Evolutionary conservation across 805 yeast genomes (phyloP).

Genomic region (Metschnikowia reukaufii): DNA sequence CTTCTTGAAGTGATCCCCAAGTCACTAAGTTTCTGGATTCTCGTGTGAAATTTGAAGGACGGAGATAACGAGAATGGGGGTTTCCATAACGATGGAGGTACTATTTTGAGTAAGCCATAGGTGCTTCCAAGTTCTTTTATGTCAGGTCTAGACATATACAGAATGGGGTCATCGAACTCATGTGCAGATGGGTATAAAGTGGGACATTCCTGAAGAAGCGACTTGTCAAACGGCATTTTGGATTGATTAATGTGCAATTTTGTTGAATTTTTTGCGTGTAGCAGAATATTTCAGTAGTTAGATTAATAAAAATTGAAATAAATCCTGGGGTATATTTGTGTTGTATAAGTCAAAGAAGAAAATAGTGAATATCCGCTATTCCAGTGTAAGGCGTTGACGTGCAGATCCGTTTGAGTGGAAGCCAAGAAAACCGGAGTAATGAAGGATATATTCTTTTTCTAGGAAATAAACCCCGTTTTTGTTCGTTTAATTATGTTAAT

Average conservation of each 20-base stretch:
- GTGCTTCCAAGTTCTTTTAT: constrained; percentile 42
- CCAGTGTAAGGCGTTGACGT: constrained; percentile 1
- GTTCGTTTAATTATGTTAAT: background rate
- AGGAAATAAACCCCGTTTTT: background rate
- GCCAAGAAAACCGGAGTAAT: too few relatives aligned
- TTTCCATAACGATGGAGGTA: constrained; percentile 53
- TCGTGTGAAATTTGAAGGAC: constrained; percentile 60
- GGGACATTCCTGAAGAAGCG: constrained; percentile 43
- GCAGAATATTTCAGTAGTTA: background rate
- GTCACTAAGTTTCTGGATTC: constrained; percentile 67
- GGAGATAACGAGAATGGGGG: constrained; percentile 58
- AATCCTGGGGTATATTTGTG: background rate
- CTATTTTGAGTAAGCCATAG: constrained; percentile 53
- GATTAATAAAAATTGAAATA: background rate
- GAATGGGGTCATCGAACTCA: constrained; percentile 52
- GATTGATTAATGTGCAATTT: background rate
- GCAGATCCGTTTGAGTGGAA: too few relatives aligned
- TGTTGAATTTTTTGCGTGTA: background rate
- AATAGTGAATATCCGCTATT: background rate
- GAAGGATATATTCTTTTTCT: too few relatives aligned
- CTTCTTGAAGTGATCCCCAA: constrained; percentile 63
- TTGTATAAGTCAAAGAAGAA: background rate
- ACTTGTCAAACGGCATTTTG: constrained; percentile 27
- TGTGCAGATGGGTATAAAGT: constrained; percentile 43
- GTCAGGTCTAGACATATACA: constrained; percentile 44